These are phyloP conservation scores for Margaritispora aquatica DNA, from an alignment of 495 filamentous ascomycete species.

Conservation along the genomic window DNA sequence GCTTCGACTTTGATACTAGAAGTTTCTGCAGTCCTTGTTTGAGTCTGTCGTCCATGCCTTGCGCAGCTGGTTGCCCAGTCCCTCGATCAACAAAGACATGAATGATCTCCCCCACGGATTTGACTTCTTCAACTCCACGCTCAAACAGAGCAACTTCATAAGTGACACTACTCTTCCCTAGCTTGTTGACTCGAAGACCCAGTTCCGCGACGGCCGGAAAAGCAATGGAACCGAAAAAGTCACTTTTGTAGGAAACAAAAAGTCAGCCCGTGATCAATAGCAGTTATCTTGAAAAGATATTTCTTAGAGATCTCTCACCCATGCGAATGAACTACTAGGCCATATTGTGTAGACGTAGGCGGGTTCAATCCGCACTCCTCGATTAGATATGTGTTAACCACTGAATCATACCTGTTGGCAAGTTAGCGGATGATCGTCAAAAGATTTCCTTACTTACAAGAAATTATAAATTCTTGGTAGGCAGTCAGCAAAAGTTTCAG, in stretches of 20 bases:
- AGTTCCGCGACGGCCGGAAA: constrained; percentile 82
- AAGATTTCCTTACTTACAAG: constrained; percentile 36
- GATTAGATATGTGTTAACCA: constrained; percentile 87
- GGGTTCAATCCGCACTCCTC: constrained; percentile 71
- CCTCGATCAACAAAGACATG: constrained; percentile 84
- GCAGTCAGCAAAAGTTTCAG: too few species aligned
- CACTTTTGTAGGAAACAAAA: constrained; percentile 17
- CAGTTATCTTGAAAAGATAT: background rate
- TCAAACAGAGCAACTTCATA: constrained; percentile 91
- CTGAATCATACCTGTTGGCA: constrained; percentile 62
- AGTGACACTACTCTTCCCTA: constrained; percentile 83
- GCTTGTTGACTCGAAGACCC: constrained; percentile 71
- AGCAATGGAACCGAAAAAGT: constrained; percentile 77
- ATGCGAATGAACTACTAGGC: constrained; percentile 75
- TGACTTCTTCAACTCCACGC: constrained; percentile 63
- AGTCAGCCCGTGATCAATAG: background rate
- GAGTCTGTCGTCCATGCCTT: constrained; percentile 51
- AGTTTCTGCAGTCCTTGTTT: constrained; percentile 44
- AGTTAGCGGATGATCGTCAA: background rate
- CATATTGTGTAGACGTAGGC: constrained; percentile 59
- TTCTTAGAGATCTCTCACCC: constrained; percentile 28
- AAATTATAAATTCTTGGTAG: constrained; percentile 46
- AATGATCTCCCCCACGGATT: constrained; percentile 78
- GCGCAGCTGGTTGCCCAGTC: constrained; percentile 54
- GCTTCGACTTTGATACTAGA: constrained; percentile 10